These are phyloP conservation scores for Fusarium continuum DNA, from an alignment of 2,329 filamentous ascomycete species.

Conservation along the genomic window DNA sequence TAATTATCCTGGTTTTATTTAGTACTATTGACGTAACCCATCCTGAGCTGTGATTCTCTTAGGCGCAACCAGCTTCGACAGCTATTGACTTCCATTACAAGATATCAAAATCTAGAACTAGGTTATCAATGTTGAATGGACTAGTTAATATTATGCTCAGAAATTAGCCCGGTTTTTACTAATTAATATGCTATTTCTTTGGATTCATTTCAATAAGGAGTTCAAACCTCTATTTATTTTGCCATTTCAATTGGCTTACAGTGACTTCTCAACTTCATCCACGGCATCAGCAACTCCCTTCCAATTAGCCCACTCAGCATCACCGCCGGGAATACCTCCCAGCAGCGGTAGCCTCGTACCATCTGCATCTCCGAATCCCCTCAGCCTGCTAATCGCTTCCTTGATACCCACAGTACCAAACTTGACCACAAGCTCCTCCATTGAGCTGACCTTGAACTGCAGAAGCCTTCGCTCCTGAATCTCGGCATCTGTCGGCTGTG, in stretches of 20 bases:
- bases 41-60: too few species aligned
- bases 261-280: constrained; percentile 53
- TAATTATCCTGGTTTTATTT: too few species aligned
- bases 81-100: too few species aligned
- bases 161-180: too few species aligned
- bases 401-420: constrained; percentile 72
- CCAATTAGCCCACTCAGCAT: constrained; percentile 66
- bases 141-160: too few species aligned
- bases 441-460: constrained; percentile 68
- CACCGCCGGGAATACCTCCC: constrained; percentile 66
- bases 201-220: too few species aligned
- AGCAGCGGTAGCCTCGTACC: constrained; percentile 67
- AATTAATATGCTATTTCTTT: too few species aligned
- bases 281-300: constrained; percentile 54
- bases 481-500: constrained; percentile 50
- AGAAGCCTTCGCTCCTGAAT: constrained; percentile 61
- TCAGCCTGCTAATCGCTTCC: constrained; percentile 67
- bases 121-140: too few species aligned
- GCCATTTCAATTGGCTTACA: constrained; percentile 12
- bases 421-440: constrained; percentile 69
- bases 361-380: constrained; percentile 66
- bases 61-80: too few species aligned
- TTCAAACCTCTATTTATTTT: neutral
- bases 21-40: neutral
- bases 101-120: neutral